phyloP scores from a whole-genome alignment of 257 asterid species.

The Capsicum chinense region DNA sequence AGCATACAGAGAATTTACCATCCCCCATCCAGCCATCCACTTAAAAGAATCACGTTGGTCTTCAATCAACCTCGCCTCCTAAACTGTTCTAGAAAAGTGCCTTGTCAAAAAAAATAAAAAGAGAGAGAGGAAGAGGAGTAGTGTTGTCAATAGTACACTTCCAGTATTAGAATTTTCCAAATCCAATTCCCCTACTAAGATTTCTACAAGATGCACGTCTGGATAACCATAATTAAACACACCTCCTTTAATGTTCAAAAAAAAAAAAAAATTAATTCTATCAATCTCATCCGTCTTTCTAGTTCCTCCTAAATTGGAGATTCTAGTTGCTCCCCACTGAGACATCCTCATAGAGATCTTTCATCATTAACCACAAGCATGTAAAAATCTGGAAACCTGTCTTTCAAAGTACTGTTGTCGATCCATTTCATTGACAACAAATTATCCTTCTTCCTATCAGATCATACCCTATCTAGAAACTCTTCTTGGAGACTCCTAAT shows the following conservation, averaged over 20 bases:
- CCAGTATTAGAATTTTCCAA: not conserved
- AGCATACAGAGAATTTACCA: not conserved
- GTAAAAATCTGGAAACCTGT: not conserved
- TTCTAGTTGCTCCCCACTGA: not conserved
- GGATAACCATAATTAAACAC: not conserved
- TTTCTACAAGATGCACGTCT: not conserved
- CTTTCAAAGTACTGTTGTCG: not conserved
- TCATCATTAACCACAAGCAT: not conserved
- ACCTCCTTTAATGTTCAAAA: not conserved
- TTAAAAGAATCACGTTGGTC: not conserved
- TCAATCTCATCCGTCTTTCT: not conserved
- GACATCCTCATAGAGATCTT: not conserved
- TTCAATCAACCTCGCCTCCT: constrained; percentile 3
- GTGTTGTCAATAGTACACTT: not conserved
- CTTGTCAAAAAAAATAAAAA: no score
- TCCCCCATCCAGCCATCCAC: not conserved
- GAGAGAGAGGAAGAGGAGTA: no score
- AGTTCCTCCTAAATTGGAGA: not conserved
- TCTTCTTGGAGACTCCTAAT: not conserved
- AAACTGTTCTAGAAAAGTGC: not conserved
- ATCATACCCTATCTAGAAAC: constrained; percentile 8
- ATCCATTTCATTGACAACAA: not conserved
- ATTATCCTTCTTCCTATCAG: not conserved
- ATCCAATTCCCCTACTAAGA: not conserved
- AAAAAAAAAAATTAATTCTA: constrained; percentile 17